phyloP scores from a whole-genome alignment of 2,329 filamentous ascomycete species.

The Colletotrichum caudatum region DNA sequence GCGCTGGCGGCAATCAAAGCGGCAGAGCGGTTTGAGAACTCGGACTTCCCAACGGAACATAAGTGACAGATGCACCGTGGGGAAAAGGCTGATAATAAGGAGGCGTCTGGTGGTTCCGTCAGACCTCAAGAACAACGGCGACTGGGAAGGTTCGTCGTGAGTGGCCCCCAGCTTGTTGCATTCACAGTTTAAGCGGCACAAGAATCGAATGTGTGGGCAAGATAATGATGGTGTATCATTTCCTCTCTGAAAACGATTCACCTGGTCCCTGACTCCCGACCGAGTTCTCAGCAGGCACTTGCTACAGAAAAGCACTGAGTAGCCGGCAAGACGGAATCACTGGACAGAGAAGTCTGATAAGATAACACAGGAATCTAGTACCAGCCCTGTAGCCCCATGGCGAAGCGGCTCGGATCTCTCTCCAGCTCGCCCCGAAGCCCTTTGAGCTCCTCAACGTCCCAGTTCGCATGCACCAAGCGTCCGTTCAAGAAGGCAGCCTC shows the following conservation, averaged over 20 bases:
- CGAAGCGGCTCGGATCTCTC: constrained; percentile 30
- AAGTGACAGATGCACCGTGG: background rate
- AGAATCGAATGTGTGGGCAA: background rate
- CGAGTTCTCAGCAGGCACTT: background rate
- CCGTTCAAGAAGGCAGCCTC: constrained; percentile 60
- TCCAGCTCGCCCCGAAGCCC: constrained; percentile 32
- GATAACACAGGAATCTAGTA: background rate
- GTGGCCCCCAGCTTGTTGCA: background rate
- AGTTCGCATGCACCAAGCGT: constrained; percentile 61
- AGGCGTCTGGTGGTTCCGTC: background rate
- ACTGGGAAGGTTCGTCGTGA: no score
- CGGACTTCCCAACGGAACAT: background rate
- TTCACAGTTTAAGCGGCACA: background rate
- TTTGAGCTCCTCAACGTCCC: constrained; percentile 64
- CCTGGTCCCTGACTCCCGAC: background rate
- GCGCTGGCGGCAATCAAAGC: background rate
- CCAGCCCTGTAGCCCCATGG: constrained; percentile 39
- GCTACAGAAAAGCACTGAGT: background rate
- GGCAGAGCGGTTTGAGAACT: background rate
- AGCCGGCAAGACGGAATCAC: background rate
- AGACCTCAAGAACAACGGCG: background rate
- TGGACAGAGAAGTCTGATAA: background rate
- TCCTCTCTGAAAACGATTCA: background rate
- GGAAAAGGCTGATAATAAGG: background rate
- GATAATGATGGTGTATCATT: background rate